phyloP scores from a whole-genome alignment of 306 rosid species.

The Pachyrhizus erosus region DNA sequence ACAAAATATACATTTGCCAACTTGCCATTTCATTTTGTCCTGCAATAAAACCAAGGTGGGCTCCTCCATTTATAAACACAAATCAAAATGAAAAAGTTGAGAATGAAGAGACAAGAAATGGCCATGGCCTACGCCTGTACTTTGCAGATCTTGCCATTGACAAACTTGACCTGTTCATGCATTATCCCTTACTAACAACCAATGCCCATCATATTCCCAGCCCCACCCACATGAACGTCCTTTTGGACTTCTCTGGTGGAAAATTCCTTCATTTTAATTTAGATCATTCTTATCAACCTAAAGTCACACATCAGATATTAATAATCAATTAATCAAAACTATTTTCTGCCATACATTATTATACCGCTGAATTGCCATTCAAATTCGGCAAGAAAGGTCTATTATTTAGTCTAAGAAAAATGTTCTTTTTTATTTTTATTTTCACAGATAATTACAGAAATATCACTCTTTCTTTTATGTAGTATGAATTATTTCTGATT shows the following conservation, averaged over 20 bases:
- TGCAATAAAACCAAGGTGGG: background rate
- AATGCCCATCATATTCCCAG: background rate
- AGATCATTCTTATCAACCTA: background rate
- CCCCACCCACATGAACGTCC: constrained; percentile 8
- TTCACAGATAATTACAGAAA: background rate
- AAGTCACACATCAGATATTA: background rate
- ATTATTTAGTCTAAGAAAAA: background rate
- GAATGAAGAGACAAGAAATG: background rate
- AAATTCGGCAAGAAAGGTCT: background rate
- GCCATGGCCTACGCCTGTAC: constrained; percentile 21
- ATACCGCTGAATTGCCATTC: too few relatives aligned
- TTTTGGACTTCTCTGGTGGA: background rate
- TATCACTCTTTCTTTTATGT: background rate
- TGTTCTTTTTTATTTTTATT: too few relatives aligned
- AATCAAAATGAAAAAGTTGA: background rate
- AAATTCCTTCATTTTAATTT: background rate
- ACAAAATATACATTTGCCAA: background rate
- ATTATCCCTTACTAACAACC: background rate
- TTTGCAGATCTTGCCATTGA: background rate
- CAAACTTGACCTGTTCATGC: background rate
- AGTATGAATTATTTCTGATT: background rate
- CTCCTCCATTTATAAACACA: background rate
- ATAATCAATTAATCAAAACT: background rate
- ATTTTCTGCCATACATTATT: background rate
- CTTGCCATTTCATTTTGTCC: background rate